Conservation (phyloP, 306 rosid genomes). For the Trifolium subterraneum region DNA sequence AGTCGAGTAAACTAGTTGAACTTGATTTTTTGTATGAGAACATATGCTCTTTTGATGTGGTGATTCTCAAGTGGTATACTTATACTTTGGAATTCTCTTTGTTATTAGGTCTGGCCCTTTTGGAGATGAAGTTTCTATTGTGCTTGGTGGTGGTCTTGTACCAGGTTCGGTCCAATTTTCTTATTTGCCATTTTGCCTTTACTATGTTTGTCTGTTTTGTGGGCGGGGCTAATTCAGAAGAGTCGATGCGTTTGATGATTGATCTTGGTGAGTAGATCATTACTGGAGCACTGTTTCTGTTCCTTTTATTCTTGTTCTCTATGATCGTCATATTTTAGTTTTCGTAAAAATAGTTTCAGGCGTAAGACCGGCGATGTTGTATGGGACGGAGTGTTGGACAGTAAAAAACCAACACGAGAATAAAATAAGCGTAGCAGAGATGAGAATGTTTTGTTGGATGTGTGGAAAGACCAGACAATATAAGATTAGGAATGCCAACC, state of each 20-base stretch:
- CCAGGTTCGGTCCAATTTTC: slow-evolving; percentile 65
- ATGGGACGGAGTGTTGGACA: background rate
- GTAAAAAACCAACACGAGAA: background rate
- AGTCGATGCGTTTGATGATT: slow-evolving; percentile 17
- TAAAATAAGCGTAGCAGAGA: background rate
- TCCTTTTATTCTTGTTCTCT: background rate
- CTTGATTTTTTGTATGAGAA: background rate
- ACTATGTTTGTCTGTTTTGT: slow-evolving; percentile 28
- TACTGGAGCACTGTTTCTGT: background rate
- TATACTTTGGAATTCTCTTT: slow-evolving; percentile 33
- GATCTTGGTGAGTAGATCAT: slow-evolving; percentile 6
- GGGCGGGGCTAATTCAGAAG: slow-evolving; percentile 11
- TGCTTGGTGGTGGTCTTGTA: slow-evolving; percentile 96
- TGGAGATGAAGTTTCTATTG: slow-evolving; percentile 76
- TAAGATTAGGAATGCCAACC: background rate
- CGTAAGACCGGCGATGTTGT: background rate
- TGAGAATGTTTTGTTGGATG: background rate
- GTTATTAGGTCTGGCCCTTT: slow-evolving; percentile 70
- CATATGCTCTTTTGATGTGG: slow-evolving; percentile 20
- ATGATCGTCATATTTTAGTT: slow-evolving; percentile 16
- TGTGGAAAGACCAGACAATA: background rate
- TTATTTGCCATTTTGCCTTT: slow-evolving; percentile 12
- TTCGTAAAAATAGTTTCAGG: background rate
- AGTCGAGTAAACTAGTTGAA: background rate
- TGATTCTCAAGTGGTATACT: slow-evolving; percentile 19